Base-by-base conservation (phyloP, 169 alveolate species). In the Pseudocohnilembus persalinus region DNA sequence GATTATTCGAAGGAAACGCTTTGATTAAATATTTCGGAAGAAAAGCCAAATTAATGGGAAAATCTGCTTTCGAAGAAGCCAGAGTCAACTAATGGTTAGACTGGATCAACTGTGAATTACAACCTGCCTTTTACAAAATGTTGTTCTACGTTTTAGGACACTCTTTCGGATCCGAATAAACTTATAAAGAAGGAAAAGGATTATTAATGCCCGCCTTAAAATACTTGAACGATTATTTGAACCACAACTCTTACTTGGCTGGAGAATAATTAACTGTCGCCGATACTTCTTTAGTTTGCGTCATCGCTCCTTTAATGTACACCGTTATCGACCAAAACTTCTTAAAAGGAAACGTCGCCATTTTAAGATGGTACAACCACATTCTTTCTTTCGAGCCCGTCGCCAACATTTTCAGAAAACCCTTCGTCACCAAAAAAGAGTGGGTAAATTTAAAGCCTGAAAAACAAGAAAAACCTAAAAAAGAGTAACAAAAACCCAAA, bases 181-280 rank as follows among this genome's bases (percentile, higher is more conserved):
- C 34, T 73, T 49, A 82, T 31, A 89, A 83, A 73, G 88, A 88
- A 63, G 91, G 89, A 49, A 88, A 91, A 79, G 88, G 75, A 29
- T 84, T 80, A 31, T 83, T 90, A 26, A 85, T 86, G 29, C 74
- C 34, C 73, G 31, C 76, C 84, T 76, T 90, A 74, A 85, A 75
- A 35, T 68, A 84, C n/a, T 34, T 93, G 76, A 92, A 95, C 89
- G 88, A 88, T n/a, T 84, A 84, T 73, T 83, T 95, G 64, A 76
- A 89, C 76, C 87, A 85, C 29, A 83, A 87, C 49, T 72, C 87
- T 33, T 97, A 88, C 94, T 89, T 98, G 76, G 99, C 96, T 63
- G 99, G 99, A 11, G 95, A 96, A 85, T 81, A 85, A 65, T 83
- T 97, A 35, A 92, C 99, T 74, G 82, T 97, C 73, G 99, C 99